Conservation (phyloP, 2,329 filamentous ascomycete species). For the Ophiocordyceps camponoti-saundersi region DNA sequence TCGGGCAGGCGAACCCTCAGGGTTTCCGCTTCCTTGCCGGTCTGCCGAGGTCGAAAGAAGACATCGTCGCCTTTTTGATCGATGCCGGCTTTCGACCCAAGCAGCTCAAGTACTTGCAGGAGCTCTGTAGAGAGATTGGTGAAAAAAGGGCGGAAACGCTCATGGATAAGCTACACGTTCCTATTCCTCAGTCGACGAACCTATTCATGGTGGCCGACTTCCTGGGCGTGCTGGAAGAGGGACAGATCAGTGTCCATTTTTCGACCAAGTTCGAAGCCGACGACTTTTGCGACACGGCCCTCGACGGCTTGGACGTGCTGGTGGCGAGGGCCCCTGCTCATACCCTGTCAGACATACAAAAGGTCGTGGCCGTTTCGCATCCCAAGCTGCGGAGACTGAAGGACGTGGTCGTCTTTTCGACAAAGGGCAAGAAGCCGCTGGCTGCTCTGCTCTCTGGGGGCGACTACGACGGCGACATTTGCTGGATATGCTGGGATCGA, state of each 20-base stretch:
- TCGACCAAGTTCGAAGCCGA: constrained; percentile 44
- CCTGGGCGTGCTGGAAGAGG: constrained; percentile 36
- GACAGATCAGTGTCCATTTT: constrained; percentile 53
- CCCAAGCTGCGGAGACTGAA: constrained; percentile 48
- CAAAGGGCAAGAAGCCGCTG: constrained; percentile 40
- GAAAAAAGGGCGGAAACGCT: constrained; percentile 34
- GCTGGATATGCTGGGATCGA: constrained; percentile 62
- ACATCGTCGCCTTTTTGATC: constrained; percentile 36
- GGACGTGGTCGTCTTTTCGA: constrained; percentile 66
- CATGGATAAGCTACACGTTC: constrained; percentile 39
- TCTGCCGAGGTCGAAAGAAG: constrained; percentile 29
- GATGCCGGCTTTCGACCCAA: constrained; percentile 41
- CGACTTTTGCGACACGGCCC: constrained; percentile 31
- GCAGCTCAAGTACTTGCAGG: constrained; percentile 28
- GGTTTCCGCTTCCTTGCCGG: constrained; percentile 29
- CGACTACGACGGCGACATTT: constrained; percentile 67
- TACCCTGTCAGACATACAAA: constrained; percentile 56
- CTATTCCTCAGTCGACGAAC: constrained; percentile 42
- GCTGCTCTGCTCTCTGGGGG: constrained; percentile 60
- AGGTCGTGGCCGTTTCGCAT: constrained; percentile 40
- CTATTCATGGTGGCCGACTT: constrained; percentile 56
- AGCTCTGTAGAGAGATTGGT: constrained; percentile 28
- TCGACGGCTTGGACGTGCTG: constrained; percentile 43
- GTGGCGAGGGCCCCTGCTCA: constrained; percentile 56
- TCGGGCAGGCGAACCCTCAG: constrained; percentile 15